Conservation (phyloP, 176 grass and related monocot genomes). For the Carex cristatella region DNA sequence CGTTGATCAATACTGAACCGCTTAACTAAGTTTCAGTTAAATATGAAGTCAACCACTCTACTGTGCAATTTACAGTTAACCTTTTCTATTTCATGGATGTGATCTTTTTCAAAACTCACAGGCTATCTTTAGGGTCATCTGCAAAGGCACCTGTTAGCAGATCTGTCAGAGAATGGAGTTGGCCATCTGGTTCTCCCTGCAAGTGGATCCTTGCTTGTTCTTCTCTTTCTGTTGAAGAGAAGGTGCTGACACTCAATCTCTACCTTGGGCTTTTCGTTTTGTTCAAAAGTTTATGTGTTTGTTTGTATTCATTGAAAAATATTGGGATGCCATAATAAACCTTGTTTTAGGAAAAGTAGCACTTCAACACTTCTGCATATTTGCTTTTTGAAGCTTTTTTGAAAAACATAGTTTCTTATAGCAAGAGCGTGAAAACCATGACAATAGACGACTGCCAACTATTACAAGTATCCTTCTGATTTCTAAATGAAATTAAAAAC, state of each 20-base stretch:
- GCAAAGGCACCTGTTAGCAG: slow-evolving; percentile 23
- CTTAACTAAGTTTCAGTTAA: background rate
- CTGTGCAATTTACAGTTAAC: background rate
- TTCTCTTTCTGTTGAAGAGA: slow-evolving; percentile 66
- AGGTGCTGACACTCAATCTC: slow-evolving; percentile 34
- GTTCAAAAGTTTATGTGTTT: background rate
- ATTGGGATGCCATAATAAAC: background rate
- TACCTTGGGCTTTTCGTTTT: slow-evolving; percentile 4
- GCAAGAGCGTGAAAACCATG: background rate
- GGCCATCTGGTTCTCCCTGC: slow-evolving; percentile 55
- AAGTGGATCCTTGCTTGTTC: slow-evolving; percentile 91
- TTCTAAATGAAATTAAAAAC: slow-evolving; percentile 31
- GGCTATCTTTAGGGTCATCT: slow-evolving; percentile 34
- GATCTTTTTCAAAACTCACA: slow-evolving; percentile 26
- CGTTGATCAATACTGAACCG: background rate
- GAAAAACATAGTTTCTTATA: background rate
- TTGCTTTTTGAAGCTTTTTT: background rate
- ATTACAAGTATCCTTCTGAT: background rate
- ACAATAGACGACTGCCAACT: background rate
- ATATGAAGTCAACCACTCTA: background rate
- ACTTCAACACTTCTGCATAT: background rate
- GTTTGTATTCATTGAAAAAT: background rate
- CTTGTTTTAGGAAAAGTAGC: background rate
- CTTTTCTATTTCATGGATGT: background rate
- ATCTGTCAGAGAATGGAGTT: slow-evolving; percentile 41